Conservation (phyloP, 2,329 filamentous ascomycete genomes). For the Pyricularia pennisetigena region DNA sequence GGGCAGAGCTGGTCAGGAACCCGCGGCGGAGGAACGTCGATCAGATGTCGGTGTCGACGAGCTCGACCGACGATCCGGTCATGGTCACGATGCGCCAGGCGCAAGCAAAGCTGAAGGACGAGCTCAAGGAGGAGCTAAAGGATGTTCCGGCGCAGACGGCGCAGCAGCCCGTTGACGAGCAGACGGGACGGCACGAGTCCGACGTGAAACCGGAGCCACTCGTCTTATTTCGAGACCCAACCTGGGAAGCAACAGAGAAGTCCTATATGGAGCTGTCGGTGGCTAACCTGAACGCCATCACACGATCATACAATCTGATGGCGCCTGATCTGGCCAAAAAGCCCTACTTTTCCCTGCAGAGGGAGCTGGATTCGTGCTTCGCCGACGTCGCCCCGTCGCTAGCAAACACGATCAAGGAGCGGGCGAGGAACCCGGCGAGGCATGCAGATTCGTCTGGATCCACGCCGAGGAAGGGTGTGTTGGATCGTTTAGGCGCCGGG, state of each 20-base stretch:
- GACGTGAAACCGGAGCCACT: constrained; percentile 27
- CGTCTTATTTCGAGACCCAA: constrained; percentile 57
- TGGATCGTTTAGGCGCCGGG: constrained; percentile 49
- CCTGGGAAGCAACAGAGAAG: constrained; percentile 64
- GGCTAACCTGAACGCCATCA: constrained; percentile 66
- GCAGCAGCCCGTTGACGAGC: neutral
- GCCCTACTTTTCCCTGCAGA: constrained; percentile 75
- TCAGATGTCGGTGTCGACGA: constrained; percentile 35
- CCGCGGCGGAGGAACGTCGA: constrained; percentile 38
- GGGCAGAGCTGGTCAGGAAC: constrained; percentile 60
- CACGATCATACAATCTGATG: constrained; percentile 89
- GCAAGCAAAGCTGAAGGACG: constrained; percentile 11
- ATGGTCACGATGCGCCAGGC: constrained; percentile 33
- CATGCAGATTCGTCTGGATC: constrained; percentile 29
- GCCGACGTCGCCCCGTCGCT: constrained; percentile 76
- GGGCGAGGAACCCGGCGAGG: constrained; percentile 41
- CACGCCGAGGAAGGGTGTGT: constrained; percentile 35
- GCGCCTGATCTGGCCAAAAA: constrained; percentile 88
- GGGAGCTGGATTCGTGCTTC: constrained; percentile 74
- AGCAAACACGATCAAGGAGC: constrained; percentile 59
- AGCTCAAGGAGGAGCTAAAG: neutral
- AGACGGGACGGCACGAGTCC: neutral
- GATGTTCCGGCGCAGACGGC: neutral
- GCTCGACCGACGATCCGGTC: constrained; percentile 35
- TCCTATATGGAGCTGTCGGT: constrained; percentile 71